phyloP scores from a whole-genome alignment of 2,329 filamentous ascomycete genomes.

The Myriosclerotinia duriaeana region DNA sequence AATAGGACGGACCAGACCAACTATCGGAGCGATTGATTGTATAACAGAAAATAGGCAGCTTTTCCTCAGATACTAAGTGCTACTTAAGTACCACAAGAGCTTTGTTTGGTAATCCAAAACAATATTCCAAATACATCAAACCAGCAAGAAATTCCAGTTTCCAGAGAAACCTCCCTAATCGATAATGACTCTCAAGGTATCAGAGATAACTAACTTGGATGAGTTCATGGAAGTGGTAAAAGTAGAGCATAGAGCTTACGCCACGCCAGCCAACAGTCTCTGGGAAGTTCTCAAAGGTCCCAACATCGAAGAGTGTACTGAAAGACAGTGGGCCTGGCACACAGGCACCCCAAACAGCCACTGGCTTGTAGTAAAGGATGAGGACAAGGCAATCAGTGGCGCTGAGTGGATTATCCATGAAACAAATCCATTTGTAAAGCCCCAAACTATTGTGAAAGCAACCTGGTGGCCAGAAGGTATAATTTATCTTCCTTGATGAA shows the following conservation, averaged over 20 bases:
- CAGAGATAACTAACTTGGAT: neutral
- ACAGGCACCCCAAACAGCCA: neutral
- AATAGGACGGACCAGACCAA: too few species aligned
- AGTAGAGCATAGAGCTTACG: conserved; percentile 14
- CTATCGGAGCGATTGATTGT: too few species aligned
- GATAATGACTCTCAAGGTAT: neutral
- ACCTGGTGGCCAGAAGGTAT: conserved; percentile 8
- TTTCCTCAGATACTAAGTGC: neutral
- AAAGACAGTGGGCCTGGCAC: neutral
- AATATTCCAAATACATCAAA: neutral
- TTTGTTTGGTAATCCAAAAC: neutral
- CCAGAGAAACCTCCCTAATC: neutral
- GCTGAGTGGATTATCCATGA: neutral
- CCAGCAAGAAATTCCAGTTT: neutral
- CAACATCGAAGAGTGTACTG: neutral
- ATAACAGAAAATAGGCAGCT: neutral
- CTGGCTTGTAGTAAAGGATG: conserved; percentile 7
- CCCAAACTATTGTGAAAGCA: neutral
- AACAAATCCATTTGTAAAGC: neutral
- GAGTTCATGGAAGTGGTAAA: neutral
- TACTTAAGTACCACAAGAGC: neutral
- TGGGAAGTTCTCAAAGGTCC: conserved; percentile 12
- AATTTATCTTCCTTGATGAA: neutral
- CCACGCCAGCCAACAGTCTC: neutral
- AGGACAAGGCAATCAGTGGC: conserved; percentile 2